These are phyloP conservation scores for Calonectria pteridis DNA, from an alignment of 2,329 filamentous ascomycete species.

Conservation along the genomic window DNA sequence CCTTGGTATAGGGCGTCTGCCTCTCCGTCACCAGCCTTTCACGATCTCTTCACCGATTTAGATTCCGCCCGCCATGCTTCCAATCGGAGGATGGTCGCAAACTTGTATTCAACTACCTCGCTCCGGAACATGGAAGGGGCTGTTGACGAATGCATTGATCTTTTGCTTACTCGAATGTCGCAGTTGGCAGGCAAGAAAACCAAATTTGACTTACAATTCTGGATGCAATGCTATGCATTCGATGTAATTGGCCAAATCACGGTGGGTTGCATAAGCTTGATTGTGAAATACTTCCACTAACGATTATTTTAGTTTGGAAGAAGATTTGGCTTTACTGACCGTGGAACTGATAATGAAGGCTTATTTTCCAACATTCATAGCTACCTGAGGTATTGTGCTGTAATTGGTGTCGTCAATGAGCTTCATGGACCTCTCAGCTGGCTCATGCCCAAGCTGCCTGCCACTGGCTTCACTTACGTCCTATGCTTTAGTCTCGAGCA, in stretches of 20 bases:
- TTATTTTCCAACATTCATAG: slow-evolving; percentile 7
- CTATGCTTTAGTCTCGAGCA: not conserved
- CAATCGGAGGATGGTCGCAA: slow-evolving; percentile 16
- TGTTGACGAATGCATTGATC: slow-evolving; percentile 19
- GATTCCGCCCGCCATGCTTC: not conserved
- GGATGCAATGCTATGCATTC: slow-evolving; percentile 27
- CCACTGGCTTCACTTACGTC: not conserved
- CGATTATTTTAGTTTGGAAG: not conserved
- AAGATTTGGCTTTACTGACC: slow-evolving; percentile 11
- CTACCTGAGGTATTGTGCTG: slow-evolving; percentile 13
- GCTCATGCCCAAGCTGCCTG: slow-evolving; percentile 1
- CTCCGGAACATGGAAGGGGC: slow-evolving; percentile 7
- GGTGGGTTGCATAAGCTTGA: not conserved
- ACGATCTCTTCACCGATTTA: slow-evolving; percentile 17
- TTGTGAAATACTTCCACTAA: not conserved
- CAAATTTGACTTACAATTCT: slow-evolving; percentile 7
- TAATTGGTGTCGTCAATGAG: slow-evolving; percentile 7
- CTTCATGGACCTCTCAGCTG: not conserved
- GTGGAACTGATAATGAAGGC: not conserved
- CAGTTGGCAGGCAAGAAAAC: not conserved
- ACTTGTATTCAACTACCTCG: slow-evolving; percentile 14
- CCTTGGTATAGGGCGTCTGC: slow-evolving; percentile 18
- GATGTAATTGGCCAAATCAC: slow-evolving; percentile 25
- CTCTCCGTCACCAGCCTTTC: not conserved
- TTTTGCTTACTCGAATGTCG: not conserved